Evolutionary conservation across 148 eudicot species (phyloP).

Genomic region (Arctostaphylos glauca): DNA sequence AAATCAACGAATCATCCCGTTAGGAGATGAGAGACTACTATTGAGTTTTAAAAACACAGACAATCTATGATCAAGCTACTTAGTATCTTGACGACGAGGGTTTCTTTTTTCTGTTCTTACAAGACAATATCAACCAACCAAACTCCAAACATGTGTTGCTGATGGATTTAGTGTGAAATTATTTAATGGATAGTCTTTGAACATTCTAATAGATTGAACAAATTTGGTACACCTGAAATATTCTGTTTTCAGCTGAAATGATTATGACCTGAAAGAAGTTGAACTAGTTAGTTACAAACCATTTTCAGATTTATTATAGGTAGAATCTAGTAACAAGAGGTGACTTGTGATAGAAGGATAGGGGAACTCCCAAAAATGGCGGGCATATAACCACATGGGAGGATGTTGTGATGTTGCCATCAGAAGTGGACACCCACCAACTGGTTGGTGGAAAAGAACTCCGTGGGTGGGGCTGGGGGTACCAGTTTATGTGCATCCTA

Average conservation of each 20-base stretch:
- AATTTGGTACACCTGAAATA: too few relatives aligned
- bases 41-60: too few relatives aligned
- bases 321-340: not conserved
- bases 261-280: not conserved
- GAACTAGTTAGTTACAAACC: not conserved
- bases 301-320: not conserved
- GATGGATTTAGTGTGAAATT: not conserved
- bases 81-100: too few relatives aligned
- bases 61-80: too few relatives aligned
- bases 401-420: constrained; percentile 8
- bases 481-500: not conserved
- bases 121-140: not conserved
- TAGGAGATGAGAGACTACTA: too few relatives aligned
- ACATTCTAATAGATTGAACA: not conserved
- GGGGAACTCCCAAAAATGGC: not conserved
- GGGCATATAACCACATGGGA: not conserved
- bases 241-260: constrained; percentile 9
- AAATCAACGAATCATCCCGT: too few relatives aligned
- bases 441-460: not conserved
- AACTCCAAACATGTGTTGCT: not conserved
- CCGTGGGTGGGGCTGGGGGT: not conserved
- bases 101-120: too few relatives aligned
- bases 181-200: not conserved
- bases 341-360: not conserved
- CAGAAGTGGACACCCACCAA: constrained; percentile 6